Conservation (phyloP, 148 eudicot genomes). For the Polygonum aviculare region DNA sequence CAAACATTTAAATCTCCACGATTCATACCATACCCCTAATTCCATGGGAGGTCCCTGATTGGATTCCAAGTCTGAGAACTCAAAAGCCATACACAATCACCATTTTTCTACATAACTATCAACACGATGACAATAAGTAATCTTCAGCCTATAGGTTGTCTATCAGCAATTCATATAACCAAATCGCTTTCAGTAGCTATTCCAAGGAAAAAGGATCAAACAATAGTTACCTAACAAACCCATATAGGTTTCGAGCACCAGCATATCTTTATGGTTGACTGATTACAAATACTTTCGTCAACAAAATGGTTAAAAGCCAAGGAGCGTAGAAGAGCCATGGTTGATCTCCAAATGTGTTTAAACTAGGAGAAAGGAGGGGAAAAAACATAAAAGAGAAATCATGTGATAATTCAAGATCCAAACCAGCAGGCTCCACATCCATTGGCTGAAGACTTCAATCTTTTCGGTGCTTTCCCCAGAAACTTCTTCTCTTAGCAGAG, state of each 20-base stretch:
- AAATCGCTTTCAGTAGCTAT: constrained; percentile 1
- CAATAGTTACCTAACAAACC: constrained; percentile 1
- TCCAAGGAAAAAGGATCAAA: not conserved
- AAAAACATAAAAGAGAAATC: not conserved
- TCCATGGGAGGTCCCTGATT: not conserved
- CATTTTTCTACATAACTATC: not conserved
- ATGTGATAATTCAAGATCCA: not conserved
- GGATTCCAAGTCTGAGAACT: not conserved
- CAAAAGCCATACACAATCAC: not conserved
- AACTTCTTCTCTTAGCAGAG: constrained; percentile 30
- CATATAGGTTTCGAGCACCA: not conserved
- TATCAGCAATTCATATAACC: not conserved
- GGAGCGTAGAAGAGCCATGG: not conserved
- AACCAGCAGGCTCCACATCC: constrained; percentile 1
- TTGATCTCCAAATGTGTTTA: not conserved
- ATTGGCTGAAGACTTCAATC: constrained; percentile 14
- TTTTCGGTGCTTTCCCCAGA: constrained; percentile 34
- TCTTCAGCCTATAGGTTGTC: not conserved
- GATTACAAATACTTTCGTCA: constrained; percentile 8
- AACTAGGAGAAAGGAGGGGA: not conserved
- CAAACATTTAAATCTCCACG: not conserved
- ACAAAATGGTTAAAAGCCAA: constrained; percentile 7
- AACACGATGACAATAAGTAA: not conserved
- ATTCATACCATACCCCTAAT: not conserved
- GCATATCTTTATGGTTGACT: constrained; percentile 5